These are phyloP conservation scores for Fusarium floridanum DNA, from an alignment of 2,329 filamentous ascomycete genomes.

Conservation along the genomic window DNA sequence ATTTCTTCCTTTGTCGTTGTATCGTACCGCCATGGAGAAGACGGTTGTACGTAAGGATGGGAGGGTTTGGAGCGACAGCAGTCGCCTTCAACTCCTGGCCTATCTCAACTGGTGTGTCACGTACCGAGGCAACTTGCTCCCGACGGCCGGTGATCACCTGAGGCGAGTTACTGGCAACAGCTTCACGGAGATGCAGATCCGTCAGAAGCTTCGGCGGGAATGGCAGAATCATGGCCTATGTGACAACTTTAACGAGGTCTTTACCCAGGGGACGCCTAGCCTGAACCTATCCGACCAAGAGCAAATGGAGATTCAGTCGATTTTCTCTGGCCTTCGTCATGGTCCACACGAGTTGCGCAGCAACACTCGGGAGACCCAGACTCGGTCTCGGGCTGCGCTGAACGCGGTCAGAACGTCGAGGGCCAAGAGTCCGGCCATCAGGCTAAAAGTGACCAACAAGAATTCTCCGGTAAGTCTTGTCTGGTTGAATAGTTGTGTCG, in stretches of 20 bases:
- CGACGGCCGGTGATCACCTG: not conserved
- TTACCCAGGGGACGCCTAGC: not conserved
- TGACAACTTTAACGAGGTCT: not conserved
- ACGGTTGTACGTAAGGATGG: not conserved
- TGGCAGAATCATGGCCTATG: accelerated
- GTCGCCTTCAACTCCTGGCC: not conserved
- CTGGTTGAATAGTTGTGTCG: not conserved
- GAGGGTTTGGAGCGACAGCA: not conserved
- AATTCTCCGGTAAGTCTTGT: not conserved
- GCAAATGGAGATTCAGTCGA: not conserved
- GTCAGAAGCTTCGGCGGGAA: not conserved
- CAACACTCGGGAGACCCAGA: no score
- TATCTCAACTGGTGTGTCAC: conserved; percentile 8
- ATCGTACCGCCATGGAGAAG: not conserved
- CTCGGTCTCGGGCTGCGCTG: not conserved
- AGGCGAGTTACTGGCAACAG: not conserved
- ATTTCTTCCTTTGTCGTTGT: no score
- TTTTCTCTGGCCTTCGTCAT: not conserved
- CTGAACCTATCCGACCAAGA: not conserved
- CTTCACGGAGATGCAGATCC: not conserved
- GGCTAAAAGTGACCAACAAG: not conserved
- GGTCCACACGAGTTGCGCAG: not conserved
- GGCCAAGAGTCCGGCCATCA: not conserved
- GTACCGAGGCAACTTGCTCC: not conserved
- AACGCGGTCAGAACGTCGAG: not conserved